Base-by-base conservation (phyloP, 345 rosid genomes). In the Physaria fendleri region DNA sequence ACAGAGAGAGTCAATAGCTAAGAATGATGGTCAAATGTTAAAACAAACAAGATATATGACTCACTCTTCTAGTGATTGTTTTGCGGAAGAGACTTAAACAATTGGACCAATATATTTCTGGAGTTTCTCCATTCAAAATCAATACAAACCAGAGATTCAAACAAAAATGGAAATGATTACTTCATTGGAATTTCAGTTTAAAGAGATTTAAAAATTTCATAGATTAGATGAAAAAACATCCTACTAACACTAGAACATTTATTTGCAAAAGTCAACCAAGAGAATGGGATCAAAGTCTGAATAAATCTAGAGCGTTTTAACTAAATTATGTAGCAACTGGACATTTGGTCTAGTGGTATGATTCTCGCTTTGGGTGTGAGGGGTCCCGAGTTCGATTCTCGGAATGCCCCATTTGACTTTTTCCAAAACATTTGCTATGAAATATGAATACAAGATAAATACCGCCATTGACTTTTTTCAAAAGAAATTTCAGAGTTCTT, bases 361-460 rank as follows among this genome's bases (percentile, higher is more conserved):
- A 83, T 85, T 83, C 87, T 90, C 67, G 81, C 87, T 87, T 81
- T 74, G 87, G 88, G 85, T 80, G 88, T 77, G 83, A 87, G 84
- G 78, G 79, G 82, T 84, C 84, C 75, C 59, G 77, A 82, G 80
- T 79, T 77, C 42, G 59, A 71, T 82, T 84, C 85, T 77, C 77
- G 64, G 77, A 82, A 84, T 69, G 77, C 79, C 82, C 79, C 41
- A 1, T 28, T 14, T 38, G 18, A 32, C 11, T 6, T 27, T 22
- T 22, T 22, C n/a, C n/a, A n/a, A n/a, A n/a, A n/a, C n/a, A n/a
- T n/a, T n/a, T n/a, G n/a, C n/a, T n/a, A n/a, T n/a, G n/a, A n/a
- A n/a, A n/a, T n/a, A n/a, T n/a, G n/a, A n/a, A n/a, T n/a, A n/a
- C n/a, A n/a, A n/a, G n/a, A n/a, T n/a, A n/a, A n/a, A n/a, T n/a